These are phyloP conservation scores for Leishmania gerbilli DNA, from an alignment of 208 protist genomes.

Conservation along the genomic window DNA sequence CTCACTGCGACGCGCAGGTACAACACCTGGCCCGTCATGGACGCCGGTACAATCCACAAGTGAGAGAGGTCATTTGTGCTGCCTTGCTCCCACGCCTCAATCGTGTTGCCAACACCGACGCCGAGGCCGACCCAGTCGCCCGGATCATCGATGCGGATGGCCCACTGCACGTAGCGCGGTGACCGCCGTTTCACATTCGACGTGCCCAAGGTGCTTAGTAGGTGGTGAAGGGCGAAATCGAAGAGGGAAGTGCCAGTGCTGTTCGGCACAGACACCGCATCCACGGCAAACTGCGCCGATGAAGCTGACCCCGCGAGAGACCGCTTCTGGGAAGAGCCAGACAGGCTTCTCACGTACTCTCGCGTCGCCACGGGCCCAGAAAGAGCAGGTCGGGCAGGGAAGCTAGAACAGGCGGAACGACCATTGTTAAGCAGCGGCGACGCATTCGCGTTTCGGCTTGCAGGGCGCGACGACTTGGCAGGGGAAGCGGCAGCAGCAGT, in stretches of 20 bases:
- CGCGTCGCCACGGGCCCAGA: neutral
- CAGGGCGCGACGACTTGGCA: neutral
- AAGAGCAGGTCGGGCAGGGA: no score
- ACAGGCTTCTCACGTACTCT: slow-evolving; percentile 3
- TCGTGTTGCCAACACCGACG: slow-evolving; percentile 75
- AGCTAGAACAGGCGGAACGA: no score
- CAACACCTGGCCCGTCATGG: slow-evolving; percentile 35
- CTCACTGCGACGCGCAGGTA: slow-evolving; percentile 61
- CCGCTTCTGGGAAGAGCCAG: slow-evolving; percentile 6
- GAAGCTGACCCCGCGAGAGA: slow-evolving; percentile 1
- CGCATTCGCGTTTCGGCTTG: neutral
- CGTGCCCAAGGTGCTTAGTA: slow-evolving; percentile 38
- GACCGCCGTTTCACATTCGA: slow-evolving; percentile 22
- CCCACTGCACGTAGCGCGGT: slow-evolving; percentile 55
- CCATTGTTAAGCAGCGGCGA: neutral
- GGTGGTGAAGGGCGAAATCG: slow-evolving; percentile 61
- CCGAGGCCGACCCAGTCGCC: slow-evolving; percentile 89
- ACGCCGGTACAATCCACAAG: slow-evolving; percentile 77
- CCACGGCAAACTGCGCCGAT: slow-evolving; percentile 16
- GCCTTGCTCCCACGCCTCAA: slow-evolving; percentile 54
- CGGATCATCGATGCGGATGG: slow-evolving; percentile 69
- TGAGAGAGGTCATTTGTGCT: slow-evolving; percentile 75
- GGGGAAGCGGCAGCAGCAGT: neutral
- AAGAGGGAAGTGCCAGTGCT: slow-evolving; percentile 77
- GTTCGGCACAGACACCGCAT: slow-evolving; percentile 52